phyloP scores from a whole-genome alignment of 768 basidiomycete species.

The Tulasnella calospora region DNA sequence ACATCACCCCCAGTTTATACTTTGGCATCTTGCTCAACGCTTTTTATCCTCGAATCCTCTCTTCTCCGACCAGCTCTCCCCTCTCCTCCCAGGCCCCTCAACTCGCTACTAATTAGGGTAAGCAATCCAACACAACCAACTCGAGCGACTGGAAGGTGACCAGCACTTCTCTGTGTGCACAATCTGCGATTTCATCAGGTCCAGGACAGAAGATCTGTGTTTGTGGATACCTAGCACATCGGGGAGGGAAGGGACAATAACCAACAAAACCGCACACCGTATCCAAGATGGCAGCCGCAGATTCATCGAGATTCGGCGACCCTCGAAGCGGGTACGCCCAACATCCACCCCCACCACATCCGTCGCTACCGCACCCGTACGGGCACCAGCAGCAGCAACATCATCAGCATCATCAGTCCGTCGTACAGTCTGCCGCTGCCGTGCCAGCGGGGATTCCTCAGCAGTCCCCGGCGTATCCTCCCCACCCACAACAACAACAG shows the following conservation, averaged over 20 bases:
- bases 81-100: not conserved
- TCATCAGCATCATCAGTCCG: not conserved
- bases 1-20: not conserved
- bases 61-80: not conserved
- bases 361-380: not conserved
- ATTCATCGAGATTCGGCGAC: slow-evolving; percentile 23
- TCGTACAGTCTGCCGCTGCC: not conserved
- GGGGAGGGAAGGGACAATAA: not conserved
- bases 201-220: not conserved
- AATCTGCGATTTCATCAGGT: too few relatives aligned
- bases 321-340: slow-evolving; percentile 17
- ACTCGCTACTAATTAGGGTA: slow-evolving; percentile 7
- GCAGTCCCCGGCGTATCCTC: slow-evolving; percentile 28
- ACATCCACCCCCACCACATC: not conserved
- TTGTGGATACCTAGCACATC: not conserved
- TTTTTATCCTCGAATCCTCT: not conserved
- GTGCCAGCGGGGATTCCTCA: slow-evolving; percentile 27
- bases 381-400: not conserved
- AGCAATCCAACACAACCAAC: not conserved
- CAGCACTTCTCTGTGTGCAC: too few relatives aligned
- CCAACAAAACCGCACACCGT: not conserved
- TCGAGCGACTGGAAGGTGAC: not conserved
- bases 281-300: slow-evolving; percentile 17
- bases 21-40: not conserved
- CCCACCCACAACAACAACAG: slow-evolving; percentile 30